Conservation (phyloP, 73 alveolate genomes). For the Paramecium bursaria region DNA sequence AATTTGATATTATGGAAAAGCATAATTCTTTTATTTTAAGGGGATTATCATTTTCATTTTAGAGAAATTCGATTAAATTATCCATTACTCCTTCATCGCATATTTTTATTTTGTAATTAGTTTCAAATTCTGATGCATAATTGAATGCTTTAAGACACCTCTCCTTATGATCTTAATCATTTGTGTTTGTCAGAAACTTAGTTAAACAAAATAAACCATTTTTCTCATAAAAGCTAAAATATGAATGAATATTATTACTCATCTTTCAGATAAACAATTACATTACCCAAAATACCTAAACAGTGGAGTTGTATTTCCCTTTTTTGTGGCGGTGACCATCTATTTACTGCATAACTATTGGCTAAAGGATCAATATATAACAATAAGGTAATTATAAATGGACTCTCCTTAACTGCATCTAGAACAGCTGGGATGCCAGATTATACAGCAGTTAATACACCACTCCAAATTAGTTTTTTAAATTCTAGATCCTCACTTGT, state of each 20-base stretch:
- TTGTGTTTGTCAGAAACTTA: slow-evolving; percentile 57
- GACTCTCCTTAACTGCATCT: slow-evolving; percentile 75
- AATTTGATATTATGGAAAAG: slow-evolving; percentile 89
- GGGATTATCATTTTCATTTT: slow-evolving; percentile 91
- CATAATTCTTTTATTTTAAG: slow-evolving; percentile 93
- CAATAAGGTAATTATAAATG: slow-evolving; percentile 86
- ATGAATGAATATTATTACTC: slow-evolving; percentile 48
- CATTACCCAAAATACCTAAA: slow-evolving; percentile 71
- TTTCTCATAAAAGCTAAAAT: slow-evolving; percentile 63
- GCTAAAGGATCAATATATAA: slow-evolving; percentile 92
- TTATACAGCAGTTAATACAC: slow-evolving; percentile 75
- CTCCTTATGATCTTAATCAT: slow-evolving; percentile 66
- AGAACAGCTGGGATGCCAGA: slow-evolving; percentile 64
- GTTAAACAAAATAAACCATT: slow-evolving; percentile 68
- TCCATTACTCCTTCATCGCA: slow-evolving; percentile 95
- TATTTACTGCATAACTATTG: slow-evolving; percentile 80
- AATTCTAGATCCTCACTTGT: slow-evolving; percentile 97
- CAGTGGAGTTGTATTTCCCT: slow-evolving; percentile 92
- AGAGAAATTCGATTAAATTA: slow-evolving; percentile 87
- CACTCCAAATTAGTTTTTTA: slow-evolving; percentile 94
- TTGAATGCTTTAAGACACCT: slow-evolving; percentile 66
- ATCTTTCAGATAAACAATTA: slow-evolving; percentile 61
- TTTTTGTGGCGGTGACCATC: slow-evolving; percentile 96
- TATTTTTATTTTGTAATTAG: slow-evolving; percentile 82
- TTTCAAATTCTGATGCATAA: slow-evolving; percentile 67